Evolutionary conservation across 352 stramenopile genomes (phyloP), one percentile per base, ranked within the genome.

Genomic region (Phytophthora meadii): DNA sequence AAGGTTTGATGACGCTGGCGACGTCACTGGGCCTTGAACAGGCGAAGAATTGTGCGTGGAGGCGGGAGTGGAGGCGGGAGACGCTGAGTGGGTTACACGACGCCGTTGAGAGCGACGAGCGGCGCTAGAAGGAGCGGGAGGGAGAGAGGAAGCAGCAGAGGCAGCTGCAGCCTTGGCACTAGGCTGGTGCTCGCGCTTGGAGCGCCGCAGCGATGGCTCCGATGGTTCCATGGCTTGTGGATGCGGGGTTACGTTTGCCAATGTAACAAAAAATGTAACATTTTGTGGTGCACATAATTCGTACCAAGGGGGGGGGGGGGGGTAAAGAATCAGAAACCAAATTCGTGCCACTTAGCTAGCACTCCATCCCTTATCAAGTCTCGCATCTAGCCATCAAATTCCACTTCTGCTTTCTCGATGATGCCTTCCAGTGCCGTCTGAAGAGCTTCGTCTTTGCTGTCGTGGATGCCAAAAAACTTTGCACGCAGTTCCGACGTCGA

Each of bases 161-260:
- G 69, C 49, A 5, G 52, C 54, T 0, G 42, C 51, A 2, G 73
- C 71, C 28, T 48, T 64, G 37, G 61, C 41, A 14, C 57, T 75
- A 7, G 60, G 56, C 22, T 70, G 42, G 27, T 69, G 60, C 30
- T 82, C 72, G 22, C 78, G 66, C 73, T 73, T 79, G 24, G 78
- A 84, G 30, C 72, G 65, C 5, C 75, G 75, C 49, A 61, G 55
- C 24, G 54, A 17, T 4, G 36, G 27, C 10, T 65, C 46, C 25
- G 57, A 53, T 10, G 9, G 2, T 2, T 60, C 40, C 53, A 60
- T 60, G 27, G 37, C 24, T 25, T 22, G 7, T 8, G 6, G 14
- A 14, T 36, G 0, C 4, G 4, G 37, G 36, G 30, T 6, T 34
- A 46, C 41, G 41, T 32, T 48, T 4, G 42, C 1, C 4, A 19